Evolutionary conservation across 2,329 filamentous ascomycete genomes (phyloP).

Genomic region (Trichoderma harzianum): DNA sequence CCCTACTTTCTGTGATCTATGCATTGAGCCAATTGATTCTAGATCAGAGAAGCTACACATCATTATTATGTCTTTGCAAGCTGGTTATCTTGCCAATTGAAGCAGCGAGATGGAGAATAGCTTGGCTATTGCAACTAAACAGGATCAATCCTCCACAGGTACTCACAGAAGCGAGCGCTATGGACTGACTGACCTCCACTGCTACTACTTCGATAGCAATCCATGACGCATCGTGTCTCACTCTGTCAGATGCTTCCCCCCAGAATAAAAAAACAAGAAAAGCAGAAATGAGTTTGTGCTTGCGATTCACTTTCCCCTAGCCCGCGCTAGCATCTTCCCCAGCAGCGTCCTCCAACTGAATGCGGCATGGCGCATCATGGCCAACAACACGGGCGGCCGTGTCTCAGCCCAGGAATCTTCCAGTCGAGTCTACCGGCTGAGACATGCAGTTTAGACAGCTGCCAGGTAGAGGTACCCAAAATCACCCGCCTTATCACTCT

Average conservation of each 20-base stretch:
- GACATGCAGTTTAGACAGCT: neutral
- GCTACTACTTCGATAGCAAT: neutral
- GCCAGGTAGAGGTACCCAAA: neutral
- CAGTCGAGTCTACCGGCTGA: neutral
- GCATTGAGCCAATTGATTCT: neutral
- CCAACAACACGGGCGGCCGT: neutral
- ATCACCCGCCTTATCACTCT: neutral
- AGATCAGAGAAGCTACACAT: neutral
- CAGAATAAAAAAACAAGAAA: neutral
- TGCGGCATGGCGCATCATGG: slow-evolving; percentile 7
- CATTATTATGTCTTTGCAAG: neutral
- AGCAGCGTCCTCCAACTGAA: slow-evolving; percentile 3
- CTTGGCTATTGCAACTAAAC: neutral
- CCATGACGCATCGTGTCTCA: neutral
- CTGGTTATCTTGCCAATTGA: neutral
- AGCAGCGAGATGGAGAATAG: neutral
- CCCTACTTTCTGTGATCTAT: neutral
- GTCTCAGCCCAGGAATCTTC: slow-evolving; percentile 7
- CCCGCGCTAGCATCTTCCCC: slow-evolving; percentile 11
- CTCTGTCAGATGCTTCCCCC: neutral
- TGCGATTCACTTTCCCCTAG: slow-evolving; percentile 15
- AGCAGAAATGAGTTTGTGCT: neutral
- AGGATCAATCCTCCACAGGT: neutral
- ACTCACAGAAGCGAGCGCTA: neutral
- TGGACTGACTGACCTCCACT: neutral